Percentiles rank a stretch among this genome's conserved stretches.
phyloP scores from a whole-genome alignment of 2,329 filamentous ascomycete genomes.

The Lachnellula arida region DNA sequence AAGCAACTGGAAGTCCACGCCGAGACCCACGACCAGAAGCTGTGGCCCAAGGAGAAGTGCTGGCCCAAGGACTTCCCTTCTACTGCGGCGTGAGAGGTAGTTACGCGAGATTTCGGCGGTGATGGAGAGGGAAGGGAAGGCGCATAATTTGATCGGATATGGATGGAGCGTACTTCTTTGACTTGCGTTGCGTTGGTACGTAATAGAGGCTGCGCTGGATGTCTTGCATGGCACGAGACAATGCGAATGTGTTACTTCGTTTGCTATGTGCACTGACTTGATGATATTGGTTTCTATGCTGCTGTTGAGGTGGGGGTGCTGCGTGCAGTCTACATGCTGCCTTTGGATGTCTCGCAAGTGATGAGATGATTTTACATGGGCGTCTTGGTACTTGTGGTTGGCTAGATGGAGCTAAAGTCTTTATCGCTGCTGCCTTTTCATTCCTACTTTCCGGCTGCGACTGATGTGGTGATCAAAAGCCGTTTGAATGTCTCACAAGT shows the following conservation, averaged over 20 bases:
- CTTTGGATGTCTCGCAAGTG: too few relatives aligned
- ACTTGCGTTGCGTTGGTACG: not conserved
- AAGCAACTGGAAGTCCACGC: conserved; percentile 50
- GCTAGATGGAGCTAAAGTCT: too few relatives aligned
- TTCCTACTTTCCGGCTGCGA: too few relatives aligned
- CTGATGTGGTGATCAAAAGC: too few relatives aligned
- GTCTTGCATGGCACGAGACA: not conserved
- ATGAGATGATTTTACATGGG: too few relatives aligned
- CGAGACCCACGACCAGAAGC: conserved; percentile 43
- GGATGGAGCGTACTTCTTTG: not conserved
- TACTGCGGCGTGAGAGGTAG: not conserved
- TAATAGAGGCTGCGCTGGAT: not conserved
- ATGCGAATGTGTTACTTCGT: not conserved
- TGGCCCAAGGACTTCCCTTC: conserved; percentile 46
- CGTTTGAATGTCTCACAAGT: too few relatives aligned
- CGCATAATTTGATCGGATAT: not conserved
- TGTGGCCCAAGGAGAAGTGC: conserved; percentile 55
- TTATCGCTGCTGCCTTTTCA: too few relatives aligned
- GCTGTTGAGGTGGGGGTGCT: too few relatives aligned
- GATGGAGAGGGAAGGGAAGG: not conserved
- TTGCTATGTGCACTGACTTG: too few relatives aligned
- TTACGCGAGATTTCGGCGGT: conserved; percentile 1
- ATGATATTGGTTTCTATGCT: too few relatives aligned
- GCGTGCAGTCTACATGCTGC: too few relatives aligned
- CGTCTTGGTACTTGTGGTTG: too few relatives aligned